Conservation (phyloP, 148 eudicot species). For the Fagopyrum esculentum region DNA sequence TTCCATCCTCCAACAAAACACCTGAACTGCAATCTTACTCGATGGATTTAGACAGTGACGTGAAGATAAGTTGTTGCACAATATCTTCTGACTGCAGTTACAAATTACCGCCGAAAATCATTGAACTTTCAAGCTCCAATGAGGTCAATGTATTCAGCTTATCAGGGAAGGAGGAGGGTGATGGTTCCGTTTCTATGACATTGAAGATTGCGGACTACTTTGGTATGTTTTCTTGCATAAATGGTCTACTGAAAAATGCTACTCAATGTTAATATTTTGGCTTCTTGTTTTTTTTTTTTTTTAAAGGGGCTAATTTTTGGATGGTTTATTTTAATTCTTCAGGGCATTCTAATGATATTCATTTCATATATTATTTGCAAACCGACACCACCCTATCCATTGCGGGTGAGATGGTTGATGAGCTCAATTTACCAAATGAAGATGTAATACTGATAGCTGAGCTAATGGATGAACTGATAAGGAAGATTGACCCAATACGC, state of each 20-base stretch:
- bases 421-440: slow-evolving; percentile 41
- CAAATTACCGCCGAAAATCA: slow-evolving; percentile 22
- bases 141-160: slow-evolving; percentile 41
- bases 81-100: slow-evolving; percentile 24
- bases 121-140: slow-evolving; percentile 31
- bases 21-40: slow-evolving; percentile 25
- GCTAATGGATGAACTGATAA: slow-evolving; percentile 50
- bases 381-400: slow-evolving; percentile 51
- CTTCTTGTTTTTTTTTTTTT: background rate
- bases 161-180: slow-evolving; percentile 37
- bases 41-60: slow-evolving; percentile 49
- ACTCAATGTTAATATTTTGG: background rate
- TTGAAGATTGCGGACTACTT: slow-evolving; percentile 34
- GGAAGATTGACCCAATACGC: slow-evolving; percentile 27
- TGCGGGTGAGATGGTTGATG: slow-evolving; percentile 67
- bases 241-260: background rate
- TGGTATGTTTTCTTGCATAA: slow-evolving; percentile 25
- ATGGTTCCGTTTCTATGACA: slow-evolving; percentile 35
- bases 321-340: slow-evolving; percentile 13
- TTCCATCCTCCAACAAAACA: background rate
- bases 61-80: slow-evolving; percentile 19
- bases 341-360: slow-evolving; percentile 43
- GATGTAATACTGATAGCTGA: slow-evolving; percentile 47
- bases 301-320: background rate
- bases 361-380: slow-evolving; percentile 46